phyloP scores from a whole-genome alignment of 2,329 filamentous ascomycete genomes.

The Talaromyces sp. region DNA sequence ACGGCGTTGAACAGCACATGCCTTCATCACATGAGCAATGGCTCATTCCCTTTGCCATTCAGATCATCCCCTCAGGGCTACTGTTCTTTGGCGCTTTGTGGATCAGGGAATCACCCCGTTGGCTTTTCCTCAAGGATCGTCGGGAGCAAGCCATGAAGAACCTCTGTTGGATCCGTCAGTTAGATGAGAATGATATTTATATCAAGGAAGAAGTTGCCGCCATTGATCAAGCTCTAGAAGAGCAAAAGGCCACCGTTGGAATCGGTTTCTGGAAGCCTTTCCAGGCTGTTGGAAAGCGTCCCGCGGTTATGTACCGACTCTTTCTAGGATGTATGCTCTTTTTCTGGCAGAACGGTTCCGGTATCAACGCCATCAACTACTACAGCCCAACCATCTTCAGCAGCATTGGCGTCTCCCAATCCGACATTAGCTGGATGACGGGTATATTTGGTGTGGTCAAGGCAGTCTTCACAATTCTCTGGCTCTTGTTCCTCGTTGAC shows the following conservation, averaged over 20 bases:
- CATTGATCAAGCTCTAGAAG: constrained; percentile 48
- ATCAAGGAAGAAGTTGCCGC: constrained; percentile 49
- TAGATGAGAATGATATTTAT: constrained; percentile 46
- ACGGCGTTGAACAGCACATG: background rate
- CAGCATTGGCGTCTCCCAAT: constrained; percentile 54
- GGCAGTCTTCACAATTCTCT: constrained; percentile 59
- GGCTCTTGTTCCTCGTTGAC: constrained; percentile 68
- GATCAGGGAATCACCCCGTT: background rate
- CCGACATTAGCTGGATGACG: background rate
- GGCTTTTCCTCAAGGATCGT: background rate
- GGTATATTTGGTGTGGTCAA: background rate
- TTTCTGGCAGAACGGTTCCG: constrained; percentile 22
- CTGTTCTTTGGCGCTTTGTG: background rate
- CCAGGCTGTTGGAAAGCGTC: constrained; percentile 22
- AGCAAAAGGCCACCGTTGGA: constrained; percentile 42
- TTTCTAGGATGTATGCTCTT: constrained; percentile 72
- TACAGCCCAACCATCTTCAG: constrained; percentile 61
- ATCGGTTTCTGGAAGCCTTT: constrained; percentile 48
- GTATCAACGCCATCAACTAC: constrained; percentile 13
- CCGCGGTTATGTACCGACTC: constrained; percentile 34
- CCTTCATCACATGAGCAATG: background rate
- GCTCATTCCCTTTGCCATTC: background rate
- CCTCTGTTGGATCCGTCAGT: background rate
- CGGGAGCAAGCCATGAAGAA: background rate
- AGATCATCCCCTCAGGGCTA: background rate